Percentiles rank a stretch among this genome's conserved stretches.
Evolutionary conservation across 2,329 filamentous ascomycete species (phyloP).

Genomic region (Cordyceps cicadae): DNA sequence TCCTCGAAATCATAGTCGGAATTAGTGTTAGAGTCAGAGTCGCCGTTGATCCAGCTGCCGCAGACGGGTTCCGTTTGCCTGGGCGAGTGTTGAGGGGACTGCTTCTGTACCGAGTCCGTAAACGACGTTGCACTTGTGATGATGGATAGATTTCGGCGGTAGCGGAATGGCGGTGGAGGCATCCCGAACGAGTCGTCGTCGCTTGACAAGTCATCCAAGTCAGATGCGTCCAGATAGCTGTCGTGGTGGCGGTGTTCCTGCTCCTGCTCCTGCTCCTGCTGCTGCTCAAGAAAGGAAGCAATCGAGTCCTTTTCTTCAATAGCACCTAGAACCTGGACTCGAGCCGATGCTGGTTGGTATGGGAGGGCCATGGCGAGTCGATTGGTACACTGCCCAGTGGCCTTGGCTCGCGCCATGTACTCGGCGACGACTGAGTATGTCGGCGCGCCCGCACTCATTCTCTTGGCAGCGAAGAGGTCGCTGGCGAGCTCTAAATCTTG

Average conservation of each 20-base stretch:
- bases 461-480: constrained; percentile 39
- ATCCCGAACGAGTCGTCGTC: constrained; percentile 25
- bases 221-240: constrained; percentile 23
- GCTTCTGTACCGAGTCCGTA: constrained; percentile 21
- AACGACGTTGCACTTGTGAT: constrained; percentile 30
- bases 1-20: constrained; percentile 9
- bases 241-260: background rate
- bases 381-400: constrained; percentile 13
- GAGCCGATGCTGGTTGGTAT: constrained; percentile 23
- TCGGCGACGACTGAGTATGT: constrained; percentile 26
- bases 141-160: constrained; percentile 26
- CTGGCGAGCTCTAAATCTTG: constrained; percentile 43
- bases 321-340: constrained; percentile 24
- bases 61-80: constrained; percentile 16
- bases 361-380: constrained; percentile 19
- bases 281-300: constrained; percentile 26
- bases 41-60: constrained; percentile 31
- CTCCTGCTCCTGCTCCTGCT: constrained; percentile 15
- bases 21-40: constrained; percentile 26
- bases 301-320: constrained; percentile 30
- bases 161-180: constrained; percentile 25
- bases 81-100: constrained; percentile 20
- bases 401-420: constrained; percentile 17
- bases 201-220: constrained; percentile 24
- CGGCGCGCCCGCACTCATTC: constrained; percentile 45